Evolutionary conservation across 768 basidiomycete genomes (phyloP).

Genomic region (Xerocomellus intermedius): DNA sequence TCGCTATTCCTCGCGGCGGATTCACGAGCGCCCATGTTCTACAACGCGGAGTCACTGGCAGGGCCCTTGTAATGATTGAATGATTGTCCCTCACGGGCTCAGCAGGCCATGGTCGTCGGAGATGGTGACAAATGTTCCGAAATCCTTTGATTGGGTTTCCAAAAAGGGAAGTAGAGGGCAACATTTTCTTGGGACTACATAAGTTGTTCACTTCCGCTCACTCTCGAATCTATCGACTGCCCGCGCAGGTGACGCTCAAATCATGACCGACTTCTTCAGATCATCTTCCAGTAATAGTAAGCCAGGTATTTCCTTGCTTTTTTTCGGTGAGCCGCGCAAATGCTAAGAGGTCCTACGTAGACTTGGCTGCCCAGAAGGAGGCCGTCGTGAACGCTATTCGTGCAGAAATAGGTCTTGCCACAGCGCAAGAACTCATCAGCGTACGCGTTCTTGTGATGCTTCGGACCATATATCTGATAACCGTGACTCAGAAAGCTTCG

Average conservation of each 20-base stretch:
- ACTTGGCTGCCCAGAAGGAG: conserved; percentile 39
- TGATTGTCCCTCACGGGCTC: not conserved
- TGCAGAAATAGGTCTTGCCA: conserved; percentile 67
- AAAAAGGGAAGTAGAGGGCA: conserved; percentile 10
- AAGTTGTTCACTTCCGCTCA: not conserved
- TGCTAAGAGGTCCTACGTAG: conserved; percentile 22
- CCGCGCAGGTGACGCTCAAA: not conserved
- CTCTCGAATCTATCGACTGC: not conserved
- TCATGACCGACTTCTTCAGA: conserved; percentile 57
- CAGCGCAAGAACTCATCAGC: conserved; percentile 80
- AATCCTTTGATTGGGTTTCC: conserved; percentile 2
- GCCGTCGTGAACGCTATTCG: conserved; percentile 61
- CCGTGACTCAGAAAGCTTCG: conserved; percentile 59
- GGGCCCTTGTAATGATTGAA: not conserved
- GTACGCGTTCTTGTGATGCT: conserved; percentile 36
- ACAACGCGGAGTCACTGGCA: not conserved
- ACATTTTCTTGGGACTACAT: not conserved
- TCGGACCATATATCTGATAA: not conserved
- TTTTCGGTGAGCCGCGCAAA: not conserved
- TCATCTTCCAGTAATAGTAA: conserved; percentile 31
- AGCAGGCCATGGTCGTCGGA: not conserved
- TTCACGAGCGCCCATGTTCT: conserved; percentile 66
- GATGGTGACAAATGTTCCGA: not conserved
- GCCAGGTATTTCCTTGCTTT: conserved; percentile 18
- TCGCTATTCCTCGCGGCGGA: conserved; percentile 45